Percentiles rank a stretch among this genome's conserved stretches.
phyloP scores from a whole-genome alignment of 148 eudicot species.

The Persicaria tinctoria region DNA sequence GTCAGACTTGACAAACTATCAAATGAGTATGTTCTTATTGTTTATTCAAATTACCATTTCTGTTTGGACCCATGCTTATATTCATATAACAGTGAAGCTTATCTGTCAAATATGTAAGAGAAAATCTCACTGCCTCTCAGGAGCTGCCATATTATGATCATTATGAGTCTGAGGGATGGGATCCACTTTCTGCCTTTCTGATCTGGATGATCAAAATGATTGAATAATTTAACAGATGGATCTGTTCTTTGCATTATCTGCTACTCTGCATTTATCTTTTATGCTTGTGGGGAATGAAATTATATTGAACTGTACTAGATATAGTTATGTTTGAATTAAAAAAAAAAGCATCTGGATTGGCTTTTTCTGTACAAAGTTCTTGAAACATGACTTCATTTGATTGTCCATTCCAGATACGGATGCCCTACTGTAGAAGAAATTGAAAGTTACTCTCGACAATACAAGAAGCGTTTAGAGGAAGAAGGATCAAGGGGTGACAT shows the following conservation, averaged over 20 bases:
- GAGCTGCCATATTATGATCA: not conserved
- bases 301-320: not conserved
- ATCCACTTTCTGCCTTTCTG: not conserved
- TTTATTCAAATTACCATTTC: not conserved
- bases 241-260: not conserved
- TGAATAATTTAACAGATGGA: not conserved
- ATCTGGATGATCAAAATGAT: not conserved
- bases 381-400: not conserved
- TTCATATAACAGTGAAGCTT: not conserved
- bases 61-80: not conserved
- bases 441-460: constrained; percentile 55
- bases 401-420: constrained; percentile 48
- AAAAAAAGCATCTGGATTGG: not conserved
- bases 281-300: not conserved
- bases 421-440: constrained; percentile 70
- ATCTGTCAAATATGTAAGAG: not conserved
- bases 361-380: not conserved
- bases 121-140: not conserved
- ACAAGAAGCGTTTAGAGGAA: constrained; percentile 65
- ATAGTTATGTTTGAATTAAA: not conserved
- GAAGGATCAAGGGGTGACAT: constrained; percentile 65
- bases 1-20: constrained; percentile 79
- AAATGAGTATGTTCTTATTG: constrained; percentile 45
- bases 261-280: not conserved
- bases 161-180: not conserved